Conservation (phyloP, 106 monocot genomes). For the Cymbidium sinense region DNA sequence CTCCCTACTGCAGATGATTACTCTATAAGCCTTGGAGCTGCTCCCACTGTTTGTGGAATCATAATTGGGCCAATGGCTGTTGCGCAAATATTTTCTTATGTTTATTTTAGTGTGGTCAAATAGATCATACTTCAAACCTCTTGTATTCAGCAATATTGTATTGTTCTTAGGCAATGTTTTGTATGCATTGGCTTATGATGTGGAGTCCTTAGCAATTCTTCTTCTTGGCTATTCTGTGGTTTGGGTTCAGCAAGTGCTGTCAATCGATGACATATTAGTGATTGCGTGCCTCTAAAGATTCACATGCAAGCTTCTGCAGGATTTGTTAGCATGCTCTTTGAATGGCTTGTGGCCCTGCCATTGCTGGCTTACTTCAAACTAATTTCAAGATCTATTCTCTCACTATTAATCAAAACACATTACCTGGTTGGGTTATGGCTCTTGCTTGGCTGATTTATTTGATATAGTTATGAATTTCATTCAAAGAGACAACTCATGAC, state of each 20-base stretch:
- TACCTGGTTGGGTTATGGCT: constrained; percentile 98
- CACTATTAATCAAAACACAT: constrained; percentile 73
- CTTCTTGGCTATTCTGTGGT: no score
- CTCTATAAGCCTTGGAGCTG: no score
- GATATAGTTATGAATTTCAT: constrained; percentile 64
- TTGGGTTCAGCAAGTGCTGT: constrained; percentile 98
- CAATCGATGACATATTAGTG: constrained; percentile 92
- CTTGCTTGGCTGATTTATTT: constrained; percentile 83
- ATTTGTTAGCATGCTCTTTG: constrained; percentile 99
- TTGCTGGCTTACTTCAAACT: constrained; percentile 90
- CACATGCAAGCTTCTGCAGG: constrained; percentile 95
- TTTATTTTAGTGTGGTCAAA: no score
- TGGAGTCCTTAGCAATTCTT: no score
- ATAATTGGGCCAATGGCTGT: no score
- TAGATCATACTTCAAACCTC: no score
- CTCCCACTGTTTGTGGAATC: no score
- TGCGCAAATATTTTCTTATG: no score
- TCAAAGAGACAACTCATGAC: constrained; percentile 69
- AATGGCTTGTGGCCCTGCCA: constrained; percentile 98
- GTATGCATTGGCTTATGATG: no score
- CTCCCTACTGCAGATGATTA: no score
- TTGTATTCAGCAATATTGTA: no score
- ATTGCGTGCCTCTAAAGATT: constrained; percentile 85
- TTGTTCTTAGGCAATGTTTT: no score
- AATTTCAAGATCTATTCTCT: constrained; percentile 71